Evolutionary conservation across 1,284 basidiomycete species (phyloP).

Genomic region (Quambalaria eucalypti): DNA sequence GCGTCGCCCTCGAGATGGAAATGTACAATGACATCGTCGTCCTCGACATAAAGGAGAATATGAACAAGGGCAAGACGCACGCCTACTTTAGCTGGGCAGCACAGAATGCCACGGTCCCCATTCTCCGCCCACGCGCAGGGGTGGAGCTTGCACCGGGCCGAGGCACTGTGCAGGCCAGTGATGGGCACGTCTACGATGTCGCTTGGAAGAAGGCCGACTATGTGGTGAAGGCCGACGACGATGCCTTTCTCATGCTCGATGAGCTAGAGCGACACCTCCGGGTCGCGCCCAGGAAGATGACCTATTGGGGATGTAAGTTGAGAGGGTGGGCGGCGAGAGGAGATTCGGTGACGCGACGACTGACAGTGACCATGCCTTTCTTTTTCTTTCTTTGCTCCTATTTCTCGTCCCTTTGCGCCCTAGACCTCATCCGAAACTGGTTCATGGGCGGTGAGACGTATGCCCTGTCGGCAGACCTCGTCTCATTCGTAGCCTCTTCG

Average conservation of each 20-base stretch:
- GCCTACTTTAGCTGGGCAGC: conserved; percentile 78
- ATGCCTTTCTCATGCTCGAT: conserved; percentile 39
- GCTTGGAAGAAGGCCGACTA: conserved; percentile 45
- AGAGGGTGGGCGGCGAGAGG: conserved; percentile 35
- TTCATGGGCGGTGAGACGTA: conserved; percentile 98
- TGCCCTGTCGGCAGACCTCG: conserved; percentile 77
- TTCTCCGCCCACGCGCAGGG: conserved; percentile 18
- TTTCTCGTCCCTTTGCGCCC: too few species aligned
- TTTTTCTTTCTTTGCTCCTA: background rate
- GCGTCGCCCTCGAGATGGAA: conserved; percentile 81
- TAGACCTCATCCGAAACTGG: conserved; percentile 77
- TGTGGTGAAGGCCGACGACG: conserved; percentile 46
- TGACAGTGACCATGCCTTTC: too few species aligned
- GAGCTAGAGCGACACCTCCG: conserved; percentile 44
- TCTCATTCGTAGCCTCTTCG: conserved; percentile 75
- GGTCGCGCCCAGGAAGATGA: conserved; percentile 34
- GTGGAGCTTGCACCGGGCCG: background rate
- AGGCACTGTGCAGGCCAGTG: conserved; percentile 4
- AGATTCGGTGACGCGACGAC: conserved; percentile 58
- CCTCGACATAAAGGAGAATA: conserved; percentile 75
- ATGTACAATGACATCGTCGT: conserved; percentile 82
- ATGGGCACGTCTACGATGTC: conserved; percentile 23
- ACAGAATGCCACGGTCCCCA: conserved; percentile 82
- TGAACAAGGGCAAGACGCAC: conserved; percentile 80
- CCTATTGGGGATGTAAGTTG: conserved; percentile 46